Evolutionary conservation across 306 rosid genomes (phyloP).

Genomic region (Pyrus bretschneideri): DNA sequence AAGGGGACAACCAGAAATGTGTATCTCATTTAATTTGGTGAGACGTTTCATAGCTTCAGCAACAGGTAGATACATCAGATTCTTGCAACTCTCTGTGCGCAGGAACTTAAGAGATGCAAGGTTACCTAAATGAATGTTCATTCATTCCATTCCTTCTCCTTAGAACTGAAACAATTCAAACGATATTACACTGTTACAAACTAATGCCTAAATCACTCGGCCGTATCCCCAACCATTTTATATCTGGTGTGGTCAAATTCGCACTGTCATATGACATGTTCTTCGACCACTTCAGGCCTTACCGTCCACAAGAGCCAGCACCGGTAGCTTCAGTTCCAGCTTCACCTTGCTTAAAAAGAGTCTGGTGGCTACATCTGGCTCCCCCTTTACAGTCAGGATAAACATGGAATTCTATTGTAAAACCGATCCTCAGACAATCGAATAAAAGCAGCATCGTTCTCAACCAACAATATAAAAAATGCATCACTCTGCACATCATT

Average conservation of each 20-base stretch:
- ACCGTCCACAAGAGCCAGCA: conserved; percentile 37
- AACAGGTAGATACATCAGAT: neutral
- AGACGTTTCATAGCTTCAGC: neutral
- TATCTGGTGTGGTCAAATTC: conserved; percentile 87
- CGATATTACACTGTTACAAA: neutral
- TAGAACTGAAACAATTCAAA: neutral
- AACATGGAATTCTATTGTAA: conserved; percentile 82
- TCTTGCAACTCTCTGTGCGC: accelerated
- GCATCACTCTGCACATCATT: conserved; percentile 89
- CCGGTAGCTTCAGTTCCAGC: conserved; percentile 77
- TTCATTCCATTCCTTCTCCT: neutral
- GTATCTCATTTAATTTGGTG: neutral
- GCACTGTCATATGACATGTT: conserved; percentile 83
- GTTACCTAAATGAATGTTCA: neutral
- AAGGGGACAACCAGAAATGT: neutral
- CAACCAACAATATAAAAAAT: conserved; percentile 72
- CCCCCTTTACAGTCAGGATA: conserved; percentile 75
- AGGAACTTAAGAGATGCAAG: neutral
- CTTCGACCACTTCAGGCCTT: neutral
- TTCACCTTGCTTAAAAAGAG: conserved; percentile 88
- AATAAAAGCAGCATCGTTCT: conserved; percentile 91
- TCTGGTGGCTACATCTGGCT: conserved; percentile 77
- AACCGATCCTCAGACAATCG: conserved; percentile 91
- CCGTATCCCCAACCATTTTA: conserved; percentile 88
- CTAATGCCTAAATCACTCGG: conserved; percentile 45